These are phyloP conservation scores for Penicillium pancosmium DNA, from an alignment of 495 filamentous ascomycete genomes.

Conservation along the genomic window DNA sequence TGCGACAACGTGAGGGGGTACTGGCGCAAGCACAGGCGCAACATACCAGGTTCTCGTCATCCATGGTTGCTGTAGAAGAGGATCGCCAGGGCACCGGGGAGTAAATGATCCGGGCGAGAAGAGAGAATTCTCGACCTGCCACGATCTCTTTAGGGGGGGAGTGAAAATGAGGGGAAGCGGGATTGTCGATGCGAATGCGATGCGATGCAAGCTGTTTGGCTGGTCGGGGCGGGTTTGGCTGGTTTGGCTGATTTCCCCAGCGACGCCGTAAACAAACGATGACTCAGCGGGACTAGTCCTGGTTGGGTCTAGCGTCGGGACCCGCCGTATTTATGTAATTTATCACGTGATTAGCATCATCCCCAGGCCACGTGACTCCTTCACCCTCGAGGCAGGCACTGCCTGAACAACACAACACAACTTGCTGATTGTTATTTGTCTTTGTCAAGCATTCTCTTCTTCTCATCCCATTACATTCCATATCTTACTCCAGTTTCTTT, in stretches of 20 bases:
- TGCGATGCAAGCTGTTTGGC: too few relatives aligned
- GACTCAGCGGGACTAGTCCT: constrained; percentile 30
- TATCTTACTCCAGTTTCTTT: neutral
- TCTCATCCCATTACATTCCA: neutral
- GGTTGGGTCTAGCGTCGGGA: constrained; percentile 17
- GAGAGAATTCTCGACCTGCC: constrained; percentile 30
- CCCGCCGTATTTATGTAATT: neutral
- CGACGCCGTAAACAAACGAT: constrained; percentile 47
- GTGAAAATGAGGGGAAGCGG: neutral
- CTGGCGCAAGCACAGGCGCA: neutral
- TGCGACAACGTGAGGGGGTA: constrained; percentile 15
- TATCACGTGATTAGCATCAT: neutral
- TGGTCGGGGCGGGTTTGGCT: too few relatives aligned
- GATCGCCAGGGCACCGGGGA: constrained; percentile 33
- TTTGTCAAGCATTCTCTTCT: neutral
- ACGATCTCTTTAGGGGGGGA: constrained; percentile 18
- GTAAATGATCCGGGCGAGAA: constrained; percentile 31
- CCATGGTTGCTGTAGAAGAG: constrained; percentile 32
- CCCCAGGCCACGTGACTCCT: neutral
- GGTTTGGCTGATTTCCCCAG: constrained; percentile 37
- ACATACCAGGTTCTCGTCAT: constrained; percentile 42
- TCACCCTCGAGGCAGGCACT: neutral
- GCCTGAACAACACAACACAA: too few relatives aligned
- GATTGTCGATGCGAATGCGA: neutral
- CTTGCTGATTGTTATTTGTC: too few relatives aligned